Conservation (phyloP, 2,329 filamentous ascomycete species). For the Cercospora zeina region DNA sequence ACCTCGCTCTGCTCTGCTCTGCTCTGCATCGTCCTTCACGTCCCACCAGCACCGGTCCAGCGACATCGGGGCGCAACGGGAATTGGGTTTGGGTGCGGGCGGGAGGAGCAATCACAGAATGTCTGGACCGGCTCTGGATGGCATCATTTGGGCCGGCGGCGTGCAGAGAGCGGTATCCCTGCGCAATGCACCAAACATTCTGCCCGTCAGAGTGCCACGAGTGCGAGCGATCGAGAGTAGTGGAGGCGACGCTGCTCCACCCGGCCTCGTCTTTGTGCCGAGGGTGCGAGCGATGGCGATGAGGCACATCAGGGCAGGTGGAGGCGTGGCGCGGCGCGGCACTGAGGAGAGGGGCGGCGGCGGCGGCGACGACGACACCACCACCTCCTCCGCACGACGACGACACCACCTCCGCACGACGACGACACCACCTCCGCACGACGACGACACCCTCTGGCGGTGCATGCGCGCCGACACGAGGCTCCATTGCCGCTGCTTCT, state of each 20-base stretch:
- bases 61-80: constrained; percentile 5
- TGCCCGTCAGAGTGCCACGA: neutral
- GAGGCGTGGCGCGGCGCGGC: too few relatives aligned
- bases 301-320: neutral
- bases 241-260: neutral
- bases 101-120: neutral
- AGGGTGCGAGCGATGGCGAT: constrained; percentile 1
- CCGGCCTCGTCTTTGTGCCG: neutral
- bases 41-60: neutral
- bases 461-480: too few relatives aligned
- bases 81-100: constrained; percentile 3
- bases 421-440: too few relatives aligned
- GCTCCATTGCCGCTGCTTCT: neutral
- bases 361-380: too few relatives aligned
- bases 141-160: constrained; percentile 4
- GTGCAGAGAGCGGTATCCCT: constrained; percentile 6
- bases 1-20: constrained; percentile 6
- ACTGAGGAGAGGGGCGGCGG: too few relatives aligned
- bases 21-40: neutral
- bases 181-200: constrained; percentile 7
- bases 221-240: neutral
- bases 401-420: too few relatives aligned
- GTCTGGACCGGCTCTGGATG: neutral
- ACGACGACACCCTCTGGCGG: neutral
- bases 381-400: too few relatives aligned